These are phyloP conservation scores for Penicillium atrosanguineum DNA, from an alignment of 495 filamentous ascomycete genomes.

Conservation along the genomic window DNA sequence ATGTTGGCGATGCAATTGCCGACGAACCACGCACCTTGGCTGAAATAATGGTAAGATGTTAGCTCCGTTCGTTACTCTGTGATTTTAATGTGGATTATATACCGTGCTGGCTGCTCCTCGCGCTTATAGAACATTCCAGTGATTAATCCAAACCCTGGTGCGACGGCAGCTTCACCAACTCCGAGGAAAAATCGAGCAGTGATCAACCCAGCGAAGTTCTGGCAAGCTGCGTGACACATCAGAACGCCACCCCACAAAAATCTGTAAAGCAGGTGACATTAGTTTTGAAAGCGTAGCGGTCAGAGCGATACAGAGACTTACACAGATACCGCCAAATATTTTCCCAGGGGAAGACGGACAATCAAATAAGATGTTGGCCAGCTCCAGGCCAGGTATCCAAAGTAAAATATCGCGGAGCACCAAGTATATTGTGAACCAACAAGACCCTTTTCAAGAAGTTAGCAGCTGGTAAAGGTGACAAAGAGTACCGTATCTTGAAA, in stretches of 20 bases:
- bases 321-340: slow-evolving; percentile 37
- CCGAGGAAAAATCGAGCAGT: slow-evolving; percentile 43
- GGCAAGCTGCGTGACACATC: slow-evolving; percentile 40
- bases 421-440: slow-evolving; percentile 43
- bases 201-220: slow-evolving; percentile 43
- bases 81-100: slow-evolving; percentile 1
- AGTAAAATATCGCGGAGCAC: slow-evolving; percentile 46
- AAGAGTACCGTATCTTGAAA: neutral
- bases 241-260: slow-evolving; percentile 24
- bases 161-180: slow-evolving; percentile 19
- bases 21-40: slow-evolving; percentile 38
- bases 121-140: slow-evolving; percentile 55
- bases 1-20: slow-evolving; percentile 43
- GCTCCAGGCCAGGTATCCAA: slow-evolving; percentile 49
- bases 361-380: slow-evolving; percentile 51
- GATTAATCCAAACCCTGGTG: slow-evolving; percentile 44
- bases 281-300: no score
- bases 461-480: neutral
- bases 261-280: neutral
- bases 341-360: slow-evolving; percentile 52
- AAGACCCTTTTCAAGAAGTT: slow-evolving; percentile 21
- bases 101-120: slow-evolving; percentile 51
- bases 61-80: slow-evolving; percentile 8
- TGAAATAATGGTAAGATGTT: slow-evolving; percentile 19
- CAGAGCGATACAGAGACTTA: neutral